Percentiles rank a stretch among this genome's conserved stretches.
Conservation (phyloP, 2,329 filamentous ascomycete genomes). For the Xylaria sp. region DNA sequence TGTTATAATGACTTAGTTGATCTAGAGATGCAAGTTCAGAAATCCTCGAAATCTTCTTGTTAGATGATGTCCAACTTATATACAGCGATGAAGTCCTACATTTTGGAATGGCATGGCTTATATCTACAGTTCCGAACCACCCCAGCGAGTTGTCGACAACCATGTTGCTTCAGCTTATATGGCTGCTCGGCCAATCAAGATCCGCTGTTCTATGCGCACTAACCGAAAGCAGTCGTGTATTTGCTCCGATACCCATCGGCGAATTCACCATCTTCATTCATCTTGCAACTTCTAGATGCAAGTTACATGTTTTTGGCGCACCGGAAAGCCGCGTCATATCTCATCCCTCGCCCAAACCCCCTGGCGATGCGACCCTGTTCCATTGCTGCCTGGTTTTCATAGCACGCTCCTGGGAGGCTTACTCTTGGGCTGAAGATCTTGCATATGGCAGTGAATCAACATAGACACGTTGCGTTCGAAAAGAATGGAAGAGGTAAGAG, state of each 20-base stretch:
- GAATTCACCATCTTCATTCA: neutral
- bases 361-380: neutral
- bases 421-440: neutral
- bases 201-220: neutral
- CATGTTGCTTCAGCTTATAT: neutral
- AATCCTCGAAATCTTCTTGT: neutral
- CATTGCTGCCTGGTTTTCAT: neutral
- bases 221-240: neutral
- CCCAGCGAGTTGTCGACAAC: constrained; percentile 15
- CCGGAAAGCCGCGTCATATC: neutral
- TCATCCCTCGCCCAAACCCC: neutral
- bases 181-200: constrained; percentile 4
- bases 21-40: neutral
- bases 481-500: neutral
- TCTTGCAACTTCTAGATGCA: neutral
- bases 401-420: neutral
- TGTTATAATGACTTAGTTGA: neutral
- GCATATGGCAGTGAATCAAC: neutral
- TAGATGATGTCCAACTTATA: neutral
- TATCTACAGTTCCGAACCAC: constrained; percentile 21
- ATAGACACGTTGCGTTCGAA: neutral
- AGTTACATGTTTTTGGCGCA: neutral
- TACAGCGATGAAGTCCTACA: neutral
- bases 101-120: constrained; percentile 13
- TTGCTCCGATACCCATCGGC: constrained; percentile 18